Evolutionary conservation across 1,284 basidiomycete genomes (phyloP).

Genomic region (Sanghuangporus baumii): DNA sequence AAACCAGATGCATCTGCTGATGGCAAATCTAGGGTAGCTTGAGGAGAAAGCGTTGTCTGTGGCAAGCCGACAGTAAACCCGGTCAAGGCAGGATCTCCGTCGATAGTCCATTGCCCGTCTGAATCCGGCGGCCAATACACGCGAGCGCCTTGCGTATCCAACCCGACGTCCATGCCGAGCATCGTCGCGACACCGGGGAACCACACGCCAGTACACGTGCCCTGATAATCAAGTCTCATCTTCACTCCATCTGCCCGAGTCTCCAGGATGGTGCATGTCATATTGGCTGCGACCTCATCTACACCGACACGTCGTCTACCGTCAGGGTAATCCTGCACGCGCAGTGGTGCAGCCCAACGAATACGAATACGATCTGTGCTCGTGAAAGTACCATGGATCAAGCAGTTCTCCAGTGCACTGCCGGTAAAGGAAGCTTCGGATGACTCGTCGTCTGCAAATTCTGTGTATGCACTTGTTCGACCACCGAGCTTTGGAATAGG

Average conservation of each 20-base stretch:
- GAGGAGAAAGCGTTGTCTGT: constrained; percentile 32
- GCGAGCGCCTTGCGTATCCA: constrained; percentile 62
- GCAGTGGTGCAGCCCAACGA: constrained; percentile 68
- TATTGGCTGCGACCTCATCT: constrained; percentile 56
- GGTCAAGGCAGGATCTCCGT: constrained; percentile 54
- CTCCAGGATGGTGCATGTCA: constrained; percentile 54
- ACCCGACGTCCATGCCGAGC: constrained; percentile 68
- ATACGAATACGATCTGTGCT: constrained; percentile 68
- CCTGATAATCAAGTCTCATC: constrained; percentile 66
- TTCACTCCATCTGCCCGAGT: constrained; percentile 53
- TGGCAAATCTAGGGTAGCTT: constrained; percentile 46
- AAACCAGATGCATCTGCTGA: constrained; percentile 20
- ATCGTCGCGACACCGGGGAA: constrained; percentile 76
- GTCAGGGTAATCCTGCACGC: constrained; percentile 40
- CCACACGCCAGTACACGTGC: constrained; percentile 67
- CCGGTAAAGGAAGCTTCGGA: constrained; percentile 62
- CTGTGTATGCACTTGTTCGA: constrained; percentile 53
- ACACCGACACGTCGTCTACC: constrained; percentile 62
- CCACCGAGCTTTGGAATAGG: constrained; percentile 32
- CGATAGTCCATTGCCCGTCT: constrained; percentile 52
- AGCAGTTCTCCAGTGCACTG: constrained; percentile 49
- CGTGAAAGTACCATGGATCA: constrained; percentile 72
- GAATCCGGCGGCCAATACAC: constrained; percentile 55
- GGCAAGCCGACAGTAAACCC: constrained; percentile 52
- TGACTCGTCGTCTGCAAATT: constrained; percentile 76